Conservation (phyloP, 2,329 filamentous ascomycete genomes). For the Diaporthe aspalathi region DNA sequence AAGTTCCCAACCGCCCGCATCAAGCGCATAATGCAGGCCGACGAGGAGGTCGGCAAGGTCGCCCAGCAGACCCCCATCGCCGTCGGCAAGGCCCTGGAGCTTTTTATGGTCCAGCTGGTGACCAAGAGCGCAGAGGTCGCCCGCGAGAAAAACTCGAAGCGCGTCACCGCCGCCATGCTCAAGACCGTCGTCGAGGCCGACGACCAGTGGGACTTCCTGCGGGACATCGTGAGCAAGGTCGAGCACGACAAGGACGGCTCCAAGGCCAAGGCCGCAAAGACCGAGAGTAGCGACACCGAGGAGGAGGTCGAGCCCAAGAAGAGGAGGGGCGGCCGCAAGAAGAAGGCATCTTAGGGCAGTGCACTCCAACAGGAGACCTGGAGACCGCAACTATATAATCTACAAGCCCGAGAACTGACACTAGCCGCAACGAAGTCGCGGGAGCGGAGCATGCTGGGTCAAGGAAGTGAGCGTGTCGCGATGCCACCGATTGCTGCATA, state of each 20-base stretch:
- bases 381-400: not conserved
- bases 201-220: conserved; percentile 93
- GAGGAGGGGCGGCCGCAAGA: conserved; percentile 42
- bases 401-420: not conserved
- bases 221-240: conserved; percentile 89
- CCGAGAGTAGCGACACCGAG: conserved; percentile 58
- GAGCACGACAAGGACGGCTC: conserved; percentile 64
- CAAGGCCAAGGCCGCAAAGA: conserved; percentile 50
- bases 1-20: conserved; percentile 98
- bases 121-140: conserved; percentile 89
- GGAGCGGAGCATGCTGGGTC: not conserved
- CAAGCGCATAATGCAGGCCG: conserved; percentile 99
- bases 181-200: conserved; percentile 90
- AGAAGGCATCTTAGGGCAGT: conserved; percentile 34
- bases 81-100: conserved; percentile 92
- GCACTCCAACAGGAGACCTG: not conserved
- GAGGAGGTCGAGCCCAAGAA: conserved; percentile 52
- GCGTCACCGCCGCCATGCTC: conserved; percentile 89
- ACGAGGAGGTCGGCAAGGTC: conserved; percentile 98
- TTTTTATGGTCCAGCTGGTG: conserved; percentile 97
- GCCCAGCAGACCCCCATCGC: conserved; percentile 97
- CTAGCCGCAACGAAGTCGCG: not conserved
- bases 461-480: not conserved
- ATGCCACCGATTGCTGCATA: not conserved
- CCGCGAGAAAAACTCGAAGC: conserved; percentile 83